These are phyloP conservation scores for Wickerhamomyces tratensis DNA, from an alignment of 805 yeast genomes.

Conservation along the genomic window DNA sequence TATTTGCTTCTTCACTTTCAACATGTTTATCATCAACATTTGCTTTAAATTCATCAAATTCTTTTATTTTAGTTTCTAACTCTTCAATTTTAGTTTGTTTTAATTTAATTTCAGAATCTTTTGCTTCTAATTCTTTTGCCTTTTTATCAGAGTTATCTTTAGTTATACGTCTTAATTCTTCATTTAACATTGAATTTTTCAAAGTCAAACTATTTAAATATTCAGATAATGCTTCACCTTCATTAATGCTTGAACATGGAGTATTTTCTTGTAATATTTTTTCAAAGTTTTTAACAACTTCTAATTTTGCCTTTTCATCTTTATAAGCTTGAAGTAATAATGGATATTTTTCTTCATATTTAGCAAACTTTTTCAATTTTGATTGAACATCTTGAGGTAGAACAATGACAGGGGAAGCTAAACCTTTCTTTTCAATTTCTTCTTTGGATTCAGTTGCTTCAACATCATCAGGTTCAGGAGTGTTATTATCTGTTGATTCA, in stretches of 20 bases:
- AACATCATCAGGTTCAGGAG: constrained; percentile 5
- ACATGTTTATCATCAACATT: too few relatives aligned
- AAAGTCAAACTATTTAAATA: constrained; percentile 55
- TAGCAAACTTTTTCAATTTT: constrained; percentile 64
- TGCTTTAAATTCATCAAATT: constrained; percentile 3
- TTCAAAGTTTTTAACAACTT: constrained; percentile 54
- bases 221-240: constrained; percentile 59
- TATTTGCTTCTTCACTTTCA: not conserved
- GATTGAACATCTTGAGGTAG: constrained; percentile 49
- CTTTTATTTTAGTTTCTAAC: constrained; percentile 8
- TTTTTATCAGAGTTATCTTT: constrained; percentile 5
- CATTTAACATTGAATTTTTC: constrained; percentile 50
- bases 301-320: constrained; percentile 59
- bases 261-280: constrained; percentile 66
- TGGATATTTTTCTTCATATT: constrained; percentile 90
- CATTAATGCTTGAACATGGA: constrained; percentile 68
- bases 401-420: constrained; percentile 23
- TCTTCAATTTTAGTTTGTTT: constrained; percentile 3
- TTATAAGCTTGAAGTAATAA: constrained; percentile 76
- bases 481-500: not conserved
- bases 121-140: constrained; percentile 2
- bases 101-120: constrained; percentile 15
- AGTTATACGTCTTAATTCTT: constrained; percentile 45
- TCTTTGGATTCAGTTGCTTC: constrained; percentile 4
- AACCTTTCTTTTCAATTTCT: not conserved